A percentile compares a stretch with the other conserved stretches of the same genome.
Conservation (phyloP, 495 filamentous ascomycete species). For the Recurvomyces mirabilis region DNA sequence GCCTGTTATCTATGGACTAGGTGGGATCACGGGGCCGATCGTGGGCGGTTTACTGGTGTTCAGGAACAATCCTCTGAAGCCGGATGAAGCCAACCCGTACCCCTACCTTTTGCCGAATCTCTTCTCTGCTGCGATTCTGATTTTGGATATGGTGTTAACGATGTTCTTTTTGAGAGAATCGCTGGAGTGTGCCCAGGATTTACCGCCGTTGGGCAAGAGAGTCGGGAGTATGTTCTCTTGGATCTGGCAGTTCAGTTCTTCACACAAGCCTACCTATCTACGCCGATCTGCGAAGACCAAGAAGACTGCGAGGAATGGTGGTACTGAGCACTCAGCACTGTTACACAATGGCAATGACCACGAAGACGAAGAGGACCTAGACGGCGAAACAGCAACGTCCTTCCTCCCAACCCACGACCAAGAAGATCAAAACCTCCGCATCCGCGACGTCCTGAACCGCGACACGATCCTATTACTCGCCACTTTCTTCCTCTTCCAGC, state of each 20-base stretch:
- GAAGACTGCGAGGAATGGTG: background rate
- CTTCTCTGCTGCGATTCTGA: conserved; percentile 55
- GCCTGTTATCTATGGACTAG: conserved; percentile 84
- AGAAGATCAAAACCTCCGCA: conserved; percentile 17
- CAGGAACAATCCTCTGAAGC: conserved; percentile 41
- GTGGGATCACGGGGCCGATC: conserved; percentile 83
- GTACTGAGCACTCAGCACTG: background rate
- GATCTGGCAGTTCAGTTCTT: conserved; percentile 63
- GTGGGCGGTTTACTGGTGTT: conserved; percentile 75
- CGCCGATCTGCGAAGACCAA: conserved; percentile 21
- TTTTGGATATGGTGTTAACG: conserved; percentile 60
- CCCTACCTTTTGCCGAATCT: conserved; percentile 84
- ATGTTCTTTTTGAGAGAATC: conserved; percentile 78
- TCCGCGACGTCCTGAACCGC: conserved; percentile 48
- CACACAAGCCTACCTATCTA: conserved; percentile 50
- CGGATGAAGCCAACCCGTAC: conserved; percentile 45
- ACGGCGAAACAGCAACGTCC: conserved; percentile 15
- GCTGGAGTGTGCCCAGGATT: conserved; percentile 56
- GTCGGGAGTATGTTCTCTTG: conserved; percentile 51
- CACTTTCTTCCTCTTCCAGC: conserved; percentile 79
- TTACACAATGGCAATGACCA: conserved; percentile 24
- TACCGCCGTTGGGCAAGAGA: conserved; percentile 50
- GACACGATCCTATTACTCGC: conserved; percentile 68
- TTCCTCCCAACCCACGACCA: conserved; percentile 14
- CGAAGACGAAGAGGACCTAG: conserved; percentile 29